Conservation (phyloP, 768 basidiomycete genomes). For the Dacryopinax spathularia region DNA sequence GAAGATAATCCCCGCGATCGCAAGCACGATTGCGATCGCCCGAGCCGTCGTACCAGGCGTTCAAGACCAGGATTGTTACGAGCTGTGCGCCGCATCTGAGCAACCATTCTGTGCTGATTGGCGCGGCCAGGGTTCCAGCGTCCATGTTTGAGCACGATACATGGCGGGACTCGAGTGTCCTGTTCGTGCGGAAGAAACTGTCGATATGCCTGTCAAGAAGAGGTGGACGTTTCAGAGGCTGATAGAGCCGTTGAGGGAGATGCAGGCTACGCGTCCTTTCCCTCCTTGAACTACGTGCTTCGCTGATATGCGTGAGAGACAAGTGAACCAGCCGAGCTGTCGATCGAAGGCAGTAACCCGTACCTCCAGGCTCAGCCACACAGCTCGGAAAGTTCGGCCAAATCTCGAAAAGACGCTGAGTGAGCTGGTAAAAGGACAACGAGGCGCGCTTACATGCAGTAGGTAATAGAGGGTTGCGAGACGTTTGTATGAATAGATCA, state of each 20-base stretch:
- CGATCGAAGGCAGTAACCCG: constrained; percentile 57
- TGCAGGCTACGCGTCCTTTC: constrained; percentile 68
- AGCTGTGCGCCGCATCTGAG: constrained; percentile 86
- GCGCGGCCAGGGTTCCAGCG: constrained; percentile 90
- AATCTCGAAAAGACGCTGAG: constrained; percentile 78
- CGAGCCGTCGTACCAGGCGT: constrained; percentile 96
- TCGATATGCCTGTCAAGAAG: constrained; percentile 54
- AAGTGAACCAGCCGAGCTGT: constrained; percentile 94
- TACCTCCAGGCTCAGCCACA: constrained; percentile 90
- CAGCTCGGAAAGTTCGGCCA: constrained; percentile 70
- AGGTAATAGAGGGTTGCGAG: not conserved
- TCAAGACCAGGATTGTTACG: constrained; percentile 97
- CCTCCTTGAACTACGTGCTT: not conserved
- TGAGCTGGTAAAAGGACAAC: constrained; percentile 62
- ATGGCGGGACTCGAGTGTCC: constrained; percentile 86
- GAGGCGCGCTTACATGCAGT: constrained; percentile 67
- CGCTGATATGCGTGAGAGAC: constrained; percentile 36
- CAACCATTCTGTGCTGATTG: constrained; percentile 97
- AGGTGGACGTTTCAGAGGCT: constrained; percentile 72
- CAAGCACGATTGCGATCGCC: constrained; percentile 95
- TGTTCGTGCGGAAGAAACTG: constrained; percentile 84
- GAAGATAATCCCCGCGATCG: constrained; percentile 98
- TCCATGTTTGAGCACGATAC: constrained; percentile 94
- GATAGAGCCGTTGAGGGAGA: constrained; percentile 76
- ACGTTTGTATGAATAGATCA: not conserved